phyloP scores from a whole-genome alignment of 2,329 filamentous ascomycete genomes.

The Kalaharituber pfeilii region DNA sequence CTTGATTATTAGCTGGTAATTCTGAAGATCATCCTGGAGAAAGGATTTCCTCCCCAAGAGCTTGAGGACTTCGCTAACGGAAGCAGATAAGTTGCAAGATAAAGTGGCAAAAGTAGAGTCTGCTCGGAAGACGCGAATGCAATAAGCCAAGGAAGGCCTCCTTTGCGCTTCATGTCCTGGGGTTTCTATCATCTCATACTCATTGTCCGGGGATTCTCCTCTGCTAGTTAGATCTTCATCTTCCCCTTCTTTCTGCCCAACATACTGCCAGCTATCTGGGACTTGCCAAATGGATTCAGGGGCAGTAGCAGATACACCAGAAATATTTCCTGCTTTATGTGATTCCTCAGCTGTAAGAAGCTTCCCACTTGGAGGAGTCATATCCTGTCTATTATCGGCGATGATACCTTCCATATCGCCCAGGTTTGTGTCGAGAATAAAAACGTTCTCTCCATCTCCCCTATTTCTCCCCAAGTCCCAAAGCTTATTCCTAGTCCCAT shows the following conservation, averaged over 20 bases:
- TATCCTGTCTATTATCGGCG: conserved; percentile 25
- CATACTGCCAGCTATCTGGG: conserved; percentile 91
- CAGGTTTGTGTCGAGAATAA: conserved; percentile 71
- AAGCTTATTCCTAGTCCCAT: conserved; percentile 36
- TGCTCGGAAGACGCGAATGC: conserved; percentile 84
- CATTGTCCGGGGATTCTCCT: conserved; percentile 43
- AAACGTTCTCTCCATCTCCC: conserved; percentile 42
- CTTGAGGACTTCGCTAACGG: conserved; percentile 70
- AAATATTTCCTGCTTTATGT: conserved; percentile 24
- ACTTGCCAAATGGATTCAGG: conserved; percentile 61
- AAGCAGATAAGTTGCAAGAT: conserved; percentile 65
- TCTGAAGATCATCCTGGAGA: conserved; percentile 72
- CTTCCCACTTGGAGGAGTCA: conserved; percentile 50
- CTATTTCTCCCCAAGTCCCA: conserved; percentile 18
- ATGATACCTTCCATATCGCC: conserved; percentile 85
- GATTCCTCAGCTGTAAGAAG: conserved; percentile 32
- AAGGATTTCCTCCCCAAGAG: conserved; percentile 91
- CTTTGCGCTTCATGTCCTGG: conserved; percentile 31
- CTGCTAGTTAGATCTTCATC: conserved; percentile 33
- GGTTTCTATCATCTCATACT: conserved; percentile 48
- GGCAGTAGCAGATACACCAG: conserved; percentile 26
- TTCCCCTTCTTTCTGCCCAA: conserved; percentile 23
- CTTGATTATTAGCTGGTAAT: conserved; percentile 88
- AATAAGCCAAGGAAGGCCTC: conserved; percentile 37
- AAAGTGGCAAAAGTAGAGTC: conserved; percentile 91